Evolutionary conservation across 768 basidiomycete species (phyloP).

Genomic region (Hysterangium stoloniferum): DNA sequence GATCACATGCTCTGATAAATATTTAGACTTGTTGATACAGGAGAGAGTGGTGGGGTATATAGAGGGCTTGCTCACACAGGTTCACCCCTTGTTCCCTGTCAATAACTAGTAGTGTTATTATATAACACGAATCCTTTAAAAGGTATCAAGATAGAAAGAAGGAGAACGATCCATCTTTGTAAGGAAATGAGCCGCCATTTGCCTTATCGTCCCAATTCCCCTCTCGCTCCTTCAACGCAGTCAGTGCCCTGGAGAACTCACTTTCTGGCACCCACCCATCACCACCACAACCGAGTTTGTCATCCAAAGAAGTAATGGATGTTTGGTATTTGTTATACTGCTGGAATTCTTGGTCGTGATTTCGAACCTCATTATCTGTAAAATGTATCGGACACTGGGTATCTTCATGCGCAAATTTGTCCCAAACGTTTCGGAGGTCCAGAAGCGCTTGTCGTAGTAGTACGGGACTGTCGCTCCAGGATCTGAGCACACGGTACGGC

Average conservation of each 20-base stretch:
- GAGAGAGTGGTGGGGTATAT: too few species aligned
- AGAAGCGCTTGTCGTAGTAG: neutral
- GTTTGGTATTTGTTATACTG: neutral
- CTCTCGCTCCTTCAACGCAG: neutral
- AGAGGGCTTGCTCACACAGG: too few species aligned
- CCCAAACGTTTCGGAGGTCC: neutral
- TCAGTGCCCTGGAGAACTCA: neutral
- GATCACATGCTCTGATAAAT: too few species aligned
- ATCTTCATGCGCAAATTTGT: neutral
- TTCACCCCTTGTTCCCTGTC: too few species aligned
- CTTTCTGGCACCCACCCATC: conserved; percentile 1
- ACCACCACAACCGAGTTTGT: neutral
- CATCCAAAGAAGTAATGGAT: neutral
- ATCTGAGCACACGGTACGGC: neutral
- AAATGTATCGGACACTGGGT: neutral
- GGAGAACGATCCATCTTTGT: neutral
- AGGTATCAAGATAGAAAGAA: neutral
- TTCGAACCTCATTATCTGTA: neutral
- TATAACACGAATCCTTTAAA: too few species aligned
- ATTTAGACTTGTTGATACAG: too few species aligned
- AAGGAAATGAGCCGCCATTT: neutral
- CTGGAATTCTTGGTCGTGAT: neutral
- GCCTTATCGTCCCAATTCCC: neutral
- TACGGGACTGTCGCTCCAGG: conserved; percentile 1
- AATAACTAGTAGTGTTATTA: too few species aligned